These are phyloP conservation scores for Erodium chrysanthum DNA, from an alignment of 441 rosid genomes.

Conservation along the genomic window DNA sequence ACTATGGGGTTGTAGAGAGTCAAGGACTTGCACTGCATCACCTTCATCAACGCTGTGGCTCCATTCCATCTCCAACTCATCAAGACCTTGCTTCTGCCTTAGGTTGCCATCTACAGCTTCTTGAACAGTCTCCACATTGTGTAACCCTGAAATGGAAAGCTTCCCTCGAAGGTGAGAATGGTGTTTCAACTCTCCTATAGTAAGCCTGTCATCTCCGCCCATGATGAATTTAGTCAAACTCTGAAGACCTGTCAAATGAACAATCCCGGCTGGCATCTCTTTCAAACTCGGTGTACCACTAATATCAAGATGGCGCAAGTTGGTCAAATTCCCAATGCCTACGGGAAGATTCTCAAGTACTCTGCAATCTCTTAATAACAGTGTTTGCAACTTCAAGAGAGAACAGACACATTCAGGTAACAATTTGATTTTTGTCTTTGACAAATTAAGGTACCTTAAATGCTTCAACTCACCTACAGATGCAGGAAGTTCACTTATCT, in stretches of 20 bases:
- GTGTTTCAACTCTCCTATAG: constrained; percentile 15
- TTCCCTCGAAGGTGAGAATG: constrained; percentile 15
- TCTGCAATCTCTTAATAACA: neutral
- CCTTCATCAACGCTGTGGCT: neutral
- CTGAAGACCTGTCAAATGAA: neutral
- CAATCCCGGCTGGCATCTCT: constrained; percentile 10
- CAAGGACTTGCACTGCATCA: constrained; percentile 13
- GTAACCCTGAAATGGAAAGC: constrained; percentile 16
- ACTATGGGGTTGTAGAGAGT: constrained; percentile 15
- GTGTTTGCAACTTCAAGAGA: constrained; percentile 10
- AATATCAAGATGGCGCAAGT: constrained; percentile 11
- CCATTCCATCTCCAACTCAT: constrained; percentile 17
- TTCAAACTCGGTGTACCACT: neutral
- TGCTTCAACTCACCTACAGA: constrained; percentile 10
- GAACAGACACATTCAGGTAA: neutral
- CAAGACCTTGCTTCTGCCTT: constrained; percentile 15
- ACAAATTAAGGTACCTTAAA: constrained; percentile 16
- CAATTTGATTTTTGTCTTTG: neutral
- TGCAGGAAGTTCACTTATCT: neutral
- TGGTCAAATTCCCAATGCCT: constrained; percentile 2
- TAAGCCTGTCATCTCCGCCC: constrained; percentile 9
- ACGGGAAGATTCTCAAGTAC: neutral
- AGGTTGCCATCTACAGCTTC: constrained; percentile 19
- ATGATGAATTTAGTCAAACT: constrained; percentile 14
- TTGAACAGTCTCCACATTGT: constrained; percentile 15